These are phyloP conservation scores for Musa troglodytarum DNA, from an alignment of 176 grass and related monocot species.

Conservation along the genomic window DNA sequence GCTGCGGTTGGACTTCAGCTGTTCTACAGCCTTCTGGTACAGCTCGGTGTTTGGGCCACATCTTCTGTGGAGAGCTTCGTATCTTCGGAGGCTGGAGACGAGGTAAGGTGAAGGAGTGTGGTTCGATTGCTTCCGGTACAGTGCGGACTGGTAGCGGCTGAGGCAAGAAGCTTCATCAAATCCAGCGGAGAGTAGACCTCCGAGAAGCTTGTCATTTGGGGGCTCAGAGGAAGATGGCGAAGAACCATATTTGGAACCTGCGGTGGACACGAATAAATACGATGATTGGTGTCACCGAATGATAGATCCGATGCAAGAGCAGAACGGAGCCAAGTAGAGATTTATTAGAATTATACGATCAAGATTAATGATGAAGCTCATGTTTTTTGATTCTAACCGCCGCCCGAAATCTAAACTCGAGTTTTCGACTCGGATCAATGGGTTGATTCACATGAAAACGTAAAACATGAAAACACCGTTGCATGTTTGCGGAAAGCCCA, in stretches of 20 bases:
- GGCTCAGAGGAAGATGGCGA: background rate
- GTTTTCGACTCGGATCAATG: too few relatives aligned
- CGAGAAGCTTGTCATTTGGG: conserved; percentile 37
- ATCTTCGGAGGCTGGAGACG: conserved; percentile 33
- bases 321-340: background rate
- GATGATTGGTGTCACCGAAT: too few relatives aligned
- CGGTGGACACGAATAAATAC: too few relatives aligned
- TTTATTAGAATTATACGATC: too few relatives aligned
- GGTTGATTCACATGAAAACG: too few relatives aligned
- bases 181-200: conserved; percentile 42
- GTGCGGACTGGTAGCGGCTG: conserved; percentile 40
- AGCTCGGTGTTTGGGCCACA: conserved; percentile 42
- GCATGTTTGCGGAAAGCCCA: too few relatives aligned
- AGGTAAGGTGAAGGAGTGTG: conserved; percentile 38
- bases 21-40: conserved; percentile 33
- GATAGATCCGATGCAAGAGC: background rate
- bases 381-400: too few relatives aligned
- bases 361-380: too few relatives aligned
- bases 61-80: conserved; percentile 61
- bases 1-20: conserved; percentile 41
- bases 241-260: background rate
- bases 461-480: too few relatives aligned
- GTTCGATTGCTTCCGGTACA: conserved; percentile 41
- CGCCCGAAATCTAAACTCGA: too few relatives aligned
- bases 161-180: conserved; percentile 47